phyloP scores from a whole-genome alignment of 805 yeast species.

The Zygotorulaspora sp. region DNA sequence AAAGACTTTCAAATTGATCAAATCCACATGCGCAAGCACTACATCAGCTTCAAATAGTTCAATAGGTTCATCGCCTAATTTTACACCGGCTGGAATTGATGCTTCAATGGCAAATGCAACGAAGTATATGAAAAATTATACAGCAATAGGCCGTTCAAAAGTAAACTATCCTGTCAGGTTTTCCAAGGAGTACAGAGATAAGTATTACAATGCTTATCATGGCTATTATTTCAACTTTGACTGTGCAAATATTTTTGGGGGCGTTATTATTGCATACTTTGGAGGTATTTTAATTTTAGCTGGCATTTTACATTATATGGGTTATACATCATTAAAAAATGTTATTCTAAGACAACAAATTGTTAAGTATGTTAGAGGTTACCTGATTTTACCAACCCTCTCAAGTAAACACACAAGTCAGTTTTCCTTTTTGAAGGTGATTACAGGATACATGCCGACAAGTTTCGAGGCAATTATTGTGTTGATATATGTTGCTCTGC shows the following conservation, averaged over 20 bases:
- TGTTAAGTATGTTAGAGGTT: slow-evolving; percentile 17
- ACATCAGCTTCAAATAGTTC: too few relatives aligned
- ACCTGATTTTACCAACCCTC: slow-evolving; percentile 16
- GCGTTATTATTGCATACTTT: slow-evolving; percentile 17
- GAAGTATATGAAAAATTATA: slow-evolving; percentile 1
- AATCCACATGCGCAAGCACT: slow-evolving; percentile 7
- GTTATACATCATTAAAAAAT: slow-evolving; percentile 10
- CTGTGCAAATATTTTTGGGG: slow-evolving; percentile 17
- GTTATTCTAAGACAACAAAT: slow-evolving; percentile 8
- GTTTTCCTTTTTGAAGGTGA: slow-evolving; percentile 11
- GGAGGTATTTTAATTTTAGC: slow-evolving; percentile 10
- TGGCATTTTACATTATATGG: slow-evolving; percentile 10
- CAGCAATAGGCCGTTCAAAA: background rate
- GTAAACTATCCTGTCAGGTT: slow-evolving; percentile 16
- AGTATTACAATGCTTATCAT: slow-evolving; percentile 16
- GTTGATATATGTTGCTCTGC: slow-evolving; percentile 17
- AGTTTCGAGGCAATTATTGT: slow-evolving; percentile 21
- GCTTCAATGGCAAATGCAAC: slow-evolving; percentile 17
- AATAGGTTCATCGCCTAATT: background rate
- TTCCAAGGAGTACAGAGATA: slow-evolving; percentile 4
- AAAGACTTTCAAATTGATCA: slow-evolving; percentile 11
- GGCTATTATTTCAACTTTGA: slow-evolving; percentile 20
- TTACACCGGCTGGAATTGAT: slow-evolving; percentile 12
- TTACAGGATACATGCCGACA: slow-evolving; percentile 22
- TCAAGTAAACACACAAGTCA: slow-evolving; percentile 19